Evolutionary conservation across 1,139 yeast genomes (phyloP).

Genomic region (Taiozyma onychis): DNA sequence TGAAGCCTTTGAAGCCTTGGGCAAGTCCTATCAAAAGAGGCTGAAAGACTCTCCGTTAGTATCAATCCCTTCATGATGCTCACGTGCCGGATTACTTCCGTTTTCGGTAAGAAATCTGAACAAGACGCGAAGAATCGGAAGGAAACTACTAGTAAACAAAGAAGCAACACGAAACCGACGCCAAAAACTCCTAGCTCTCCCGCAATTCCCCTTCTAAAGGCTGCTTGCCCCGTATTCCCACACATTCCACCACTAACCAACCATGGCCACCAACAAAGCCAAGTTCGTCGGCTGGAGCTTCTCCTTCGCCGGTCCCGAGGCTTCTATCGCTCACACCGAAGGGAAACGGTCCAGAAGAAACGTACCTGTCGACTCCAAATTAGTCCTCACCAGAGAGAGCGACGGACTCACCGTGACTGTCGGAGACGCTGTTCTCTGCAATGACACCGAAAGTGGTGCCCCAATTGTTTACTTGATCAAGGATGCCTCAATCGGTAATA

Average conservation of each 20-base stretch:
- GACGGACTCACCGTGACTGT: conserved; percentile 19
- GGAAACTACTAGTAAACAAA: neutral
- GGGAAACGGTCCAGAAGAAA: conserved; percentile 12
- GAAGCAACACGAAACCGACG: neutral
- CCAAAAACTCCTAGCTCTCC: too few species aligned
- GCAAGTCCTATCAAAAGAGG: too few species aligned
- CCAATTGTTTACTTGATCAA: conserved; percentile 16
- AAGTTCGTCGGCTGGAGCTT: conserved; percentile 21
- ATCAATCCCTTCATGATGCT: neutral
- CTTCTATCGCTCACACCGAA: neutral
- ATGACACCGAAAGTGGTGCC: conserved; percentile 10
- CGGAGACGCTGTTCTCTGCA: conserved; percentile 17
- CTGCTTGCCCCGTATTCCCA: neutral
- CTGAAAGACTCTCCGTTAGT: too few species aligned
- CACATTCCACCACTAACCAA: neutral
- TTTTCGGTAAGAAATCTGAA: neutral
- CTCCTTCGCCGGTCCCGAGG: conserved; percentile 8
- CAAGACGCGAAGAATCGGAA: neutral
- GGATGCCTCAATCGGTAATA: conserved; percentile 16
- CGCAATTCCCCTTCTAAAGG: neutral
- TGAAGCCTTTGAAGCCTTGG: too few species aligned
- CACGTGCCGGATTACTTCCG: neutral
- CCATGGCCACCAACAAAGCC: conserved; percentile 16
- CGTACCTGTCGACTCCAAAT: conserved; percentile 6
- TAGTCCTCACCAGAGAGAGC: conserved; percentile 16